These are phyloP conservation scores for Iberis pinnata DNA, from an alignment of 345 rosid species.

Conservation along the genomic window DNA sequence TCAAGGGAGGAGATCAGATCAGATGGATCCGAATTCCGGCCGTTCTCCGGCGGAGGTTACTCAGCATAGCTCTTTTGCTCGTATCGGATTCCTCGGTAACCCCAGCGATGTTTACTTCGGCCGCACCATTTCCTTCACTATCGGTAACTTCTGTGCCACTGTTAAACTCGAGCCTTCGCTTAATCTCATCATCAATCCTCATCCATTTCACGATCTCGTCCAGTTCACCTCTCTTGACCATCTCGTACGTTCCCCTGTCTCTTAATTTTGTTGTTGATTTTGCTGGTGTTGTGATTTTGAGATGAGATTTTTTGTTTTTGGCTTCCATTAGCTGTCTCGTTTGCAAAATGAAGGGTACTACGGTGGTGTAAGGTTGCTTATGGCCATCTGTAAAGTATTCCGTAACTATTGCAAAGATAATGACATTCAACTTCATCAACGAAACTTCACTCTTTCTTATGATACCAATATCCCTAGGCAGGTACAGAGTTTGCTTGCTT, in stretches of 20 bases:
- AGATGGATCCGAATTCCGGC: conserved; percentile 2
- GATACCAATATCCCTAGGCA: conserved; percentile 94
- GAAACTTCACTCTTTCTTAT: conserved; percentile 65
- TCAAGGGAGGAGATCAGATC: not conserved
- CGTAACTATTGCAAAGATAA: conserved; percentile 47
- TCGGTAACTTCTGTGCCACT: conserved; percentile 64
- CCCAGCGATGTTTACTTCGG: conserved; percentile 77
- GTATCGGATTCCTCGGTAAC: conserved; percentile 61
- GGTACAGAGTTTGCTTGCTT: conserved; percentile 26
- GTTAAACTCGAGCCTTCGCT: conserved; percentile 56
- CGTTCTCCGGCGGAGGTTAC: conserved; percentile 3
- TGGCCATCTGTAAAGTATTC: conserved; percentile 81
- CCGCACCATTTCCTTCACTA: conserved; percentile 52
- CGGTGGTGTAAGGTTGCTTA: conserved; percentile 78
- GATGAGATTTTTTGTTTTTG: not conserved
- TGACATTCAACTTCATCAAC: conserved; percentile 39
- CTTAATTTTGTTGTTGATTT: not conserved
- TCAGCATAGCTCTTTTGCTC: conserved; percentile 53
- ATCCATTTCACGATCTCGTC: conserved; percentile 69
- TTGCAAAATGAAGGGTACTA: conserved; percentile 78
- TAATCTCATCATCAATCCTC: conserved; percentile 64
- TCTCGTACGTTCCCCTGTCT: conserved; percentile 33
- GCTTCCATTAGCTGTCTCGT: conserved; percentile 28
- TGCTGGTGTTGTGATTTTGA: not conserved
- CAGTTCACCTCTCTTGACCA: conserved; percentile 55